phyloP scores from a whole-genome alignment of 257 asterid genomes.

The Solanum rostratum region DNA sequence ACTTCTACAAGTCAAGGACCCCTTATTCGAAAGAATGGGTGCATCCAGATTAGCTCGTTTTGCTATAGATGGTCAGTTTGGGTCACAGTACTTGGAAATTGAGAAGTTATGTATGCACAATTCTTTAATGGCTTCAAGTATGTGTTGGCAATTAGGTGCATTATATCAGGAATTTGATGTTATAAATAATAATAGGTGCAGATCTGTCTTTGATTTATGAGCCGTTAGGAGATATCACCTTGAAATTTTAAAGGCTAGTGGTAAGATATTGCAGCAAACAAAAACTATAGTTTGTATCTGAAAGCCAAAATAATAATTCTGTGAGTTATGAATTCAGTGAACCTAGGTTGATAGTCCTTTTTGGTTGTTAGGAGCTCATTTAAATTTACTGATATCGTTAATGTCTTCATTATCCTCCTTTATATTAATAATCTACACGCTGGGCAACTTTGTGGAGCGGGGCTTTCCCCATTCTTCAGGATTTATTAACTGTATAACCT shows the following conservation, averaged over 20 bases:
- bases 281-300: background rate
- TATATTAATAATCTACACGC: background rate
- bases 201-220: background rate
- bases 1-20: constrained; percentile 86
- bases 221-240: background rate
- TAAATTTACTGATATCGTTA: background rate
- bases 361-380: background rate
- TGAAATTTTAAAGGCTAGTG: background rate
- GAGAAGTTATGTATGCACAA: background rate
- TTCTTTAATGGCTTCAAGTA: background rate
- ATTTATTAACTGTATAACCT: background rate
- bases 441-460: background rate
- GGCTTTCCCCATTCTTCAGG: background rate
- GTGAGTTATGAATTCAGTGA: background rate
- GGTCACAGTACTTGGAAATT: background rate
- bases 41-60: constrained; percentile 90
- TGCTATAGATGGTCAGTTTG: constrained; percentile 68
- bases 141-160: background rate
- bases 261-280: background rate
- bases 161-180: background rate
- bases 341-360: background rate
- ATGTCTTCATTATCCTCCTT: background rate
- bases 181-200: background rate
- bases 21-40: constrained; percentile 90
- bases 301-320: background rate